Evolutionary conservation across 371 early-diverging fungal species (phyloP).

Genomic region (Actinomucor elegans): DNA sequence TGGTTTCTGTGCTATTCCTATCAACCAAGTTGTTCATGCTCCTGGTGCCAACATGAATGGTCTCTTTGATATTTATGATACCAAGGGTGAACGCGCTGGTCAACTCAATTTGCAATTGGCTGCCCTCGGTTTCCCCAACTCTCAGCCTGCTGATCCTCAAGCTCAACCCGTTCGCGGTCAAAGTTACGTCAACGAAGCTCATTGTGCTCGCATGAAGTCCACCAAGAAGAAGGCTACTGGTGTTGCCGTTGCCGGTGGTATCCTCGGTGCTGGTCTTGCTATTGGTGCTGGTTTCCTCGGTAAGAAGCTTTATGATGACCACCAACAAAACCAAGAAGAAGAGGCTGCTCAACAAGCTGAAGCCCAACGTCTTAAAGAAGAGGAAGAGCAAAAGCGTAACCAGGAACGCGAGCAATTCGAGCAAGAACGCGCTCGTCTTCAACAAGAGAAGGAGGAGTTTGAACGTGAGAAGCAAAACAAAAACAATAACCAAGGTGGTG

Average conservation of each 20-base stretch:
- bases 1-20: constrained; percentile 63
- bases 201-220: constrained; percentile 51
- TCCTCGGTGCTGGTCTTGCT: constrained; percentile 46
- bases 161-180: constrained; percentile 42
- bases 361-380: constrained; percentile 22
- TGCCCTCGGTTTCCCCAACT: constrained; percentile 51
- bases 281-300: constrained; percentile 55
- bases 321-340: constrained; percentile 35
- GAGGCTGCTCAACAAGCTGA: constrained; percentile 29
- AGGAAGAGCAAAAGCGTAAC: constrained; percentile 25
- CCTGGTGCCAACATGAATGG: constrained; percentile 51
- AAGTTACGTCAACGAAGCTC: constrained; percentile 49
- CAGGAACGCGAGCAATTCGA: constrained; percentile 26
- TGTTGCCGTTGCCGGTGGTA: constrained; percentile 47
- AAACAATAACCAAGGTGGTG: constrained; percentile 11
- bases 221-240: constrained; percentile 46
- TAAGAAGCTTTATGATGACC: constrained; percentile 48
- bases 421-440: constrained; percentile 22
- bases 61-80: constrained; percentile 46
- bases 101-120: constrained; percentile 48
- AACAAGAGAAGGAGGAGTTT: constrained; percentile 17
- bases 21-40: constrained; percentile 53
- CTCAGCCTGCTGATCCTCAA: constrained; percentile 23
- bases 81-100: constrained; percentile 52
- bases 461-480: constrained; percentile 17